Conservation (phyloP, 257 asterid species). For the Galeopsis tetrahit region DNA sequence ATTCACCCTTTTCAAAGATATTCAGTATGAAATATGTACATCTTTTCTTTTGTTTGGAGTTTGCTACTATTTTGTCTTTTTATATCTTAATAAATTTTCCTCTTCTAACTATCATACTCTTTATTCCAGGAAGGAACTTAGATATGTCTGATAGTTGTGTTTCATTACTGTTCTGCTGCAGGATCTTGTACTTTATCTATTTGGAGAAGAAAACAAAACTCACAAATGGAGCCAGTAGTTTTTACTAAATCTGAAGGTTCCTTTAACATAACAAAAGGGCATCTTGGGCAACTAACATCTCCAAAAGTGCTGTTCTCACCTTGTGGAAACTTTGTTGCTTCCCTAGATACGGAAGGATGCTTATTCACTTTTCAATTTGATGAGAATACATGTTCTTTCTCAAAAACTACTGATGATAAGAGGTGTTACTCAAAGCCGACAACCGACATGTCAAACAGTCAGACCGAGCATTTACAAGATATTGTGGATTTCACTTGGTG, state of each 20-base stretch:
- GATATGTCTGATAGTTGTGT: conserved; percentile 21
- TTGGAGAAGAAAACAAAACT: conserved; percentile 60
- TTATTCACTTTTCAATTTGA: conserved; percentile 69
- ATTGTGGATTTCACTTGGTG: conserved; percentile 92
- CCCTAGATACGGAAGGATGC: conserved; percentile 73
- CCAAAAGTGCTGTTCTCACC: conserved; percentile 87
- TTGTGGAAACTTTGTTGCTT: conserved; percentile 64
- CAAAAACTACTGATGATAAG: conserved; percentile 46
- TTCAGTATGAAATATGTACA: background rate
- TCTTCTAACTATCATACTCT: conserved; percentile 20
- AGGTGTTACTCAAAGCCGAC: conserved; percentile 37
- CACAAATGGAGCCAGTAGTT: conserved; percentile 58
- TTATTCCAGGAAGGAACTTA: conserved; percentile 17
- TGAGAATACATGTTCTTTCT: conserved; percentile 54
- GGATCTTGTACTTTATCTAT: conserved; percentile 70
- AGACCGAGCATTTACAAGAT: conserved; percentile 45
- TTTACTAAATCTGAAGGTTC: conserved; percentile 67
- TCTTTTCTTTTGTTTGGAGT: conserved; percentile 23
- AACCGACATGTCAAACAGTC: conserved; percentile 43
- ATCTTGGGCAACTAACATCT: conserved; percentile 52
- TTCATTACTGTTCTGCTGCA: conserved; percentile 42
- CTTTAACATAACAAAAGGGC: conserved; percentile 50
- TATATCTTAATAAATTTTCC: background rate
- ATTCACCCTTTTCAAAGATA: background rate
- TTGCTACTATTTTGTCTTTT: conserved; percentile 7